Evolutionary conservation across 1,284 basidiomycete species (phyloP).

Genomic region (Coniferiporia weirii): DNA sequence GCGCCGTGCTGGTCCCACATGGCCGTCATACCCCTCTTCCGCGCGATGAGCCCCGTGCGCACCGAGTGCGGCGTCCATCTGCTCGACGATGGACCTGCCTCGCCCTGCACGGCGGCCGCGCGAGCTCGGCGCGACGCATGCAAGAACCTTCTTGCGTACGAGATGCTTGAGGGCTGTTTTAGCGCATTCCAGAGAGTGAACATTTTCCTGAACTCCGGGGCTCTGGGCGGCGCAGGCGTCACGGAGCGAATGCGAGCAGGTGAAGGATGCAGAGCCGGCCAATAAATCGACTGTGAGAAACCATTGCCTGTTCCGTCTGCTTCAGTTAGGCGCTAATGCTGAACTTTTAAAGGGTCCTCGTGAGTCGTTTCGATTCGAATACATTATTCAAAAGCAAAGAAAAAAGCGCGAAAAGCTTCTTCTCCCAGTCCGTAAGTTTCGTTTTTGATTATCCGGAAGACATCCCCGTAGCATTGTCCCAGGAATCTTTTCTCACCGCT

Average conservation of each 20-base stretch:
- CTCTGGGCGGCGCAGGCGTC: no score
- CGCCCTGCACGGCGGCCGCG: background rate
- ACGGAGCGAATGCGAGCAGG: background rate
- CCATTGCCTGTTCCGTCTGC: no score
- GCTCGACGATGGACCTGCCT: slow-evolving; percentile 18
- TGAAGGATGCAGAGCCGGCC: background rate
- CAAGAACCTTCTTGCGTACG: background rate
- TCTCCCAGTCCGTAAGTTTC: no score
- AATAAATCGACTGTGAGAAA: background rate
- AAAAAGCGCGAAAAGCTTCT: no score
- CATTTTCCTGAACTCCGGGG: background rate
- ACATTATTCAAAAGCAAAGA: no score
- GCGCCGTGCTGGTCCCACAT: slow-evolving; percentile 91
- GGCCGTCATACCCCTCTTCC: slow-evolving; percentile 94
- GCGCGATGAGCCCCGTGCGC: slow-evolving; percentile 91
- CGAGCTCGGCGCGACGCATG: background rate
- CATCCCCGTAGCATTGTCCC: no score
- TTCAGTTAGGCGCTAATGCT: no score
- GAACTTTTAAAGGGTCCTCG: no score
- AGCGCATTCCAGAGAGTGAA: slow-evolving; percentile 6
- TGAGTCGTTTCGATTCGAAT: no score
- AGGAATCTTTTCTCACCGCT: no score
- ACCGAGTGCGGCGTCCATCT: slow-evolving; percentile 88
- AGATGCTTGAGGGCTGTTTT: background rate
- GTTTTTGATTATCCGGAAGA: no score